Percentiles rank a stretch among this genome's conserved stretches.
Evolutionary conservation across 495 filamentous ascomycete genomes (phyloP).

Genomic region (Parachaetomium inaequale): DNA sequence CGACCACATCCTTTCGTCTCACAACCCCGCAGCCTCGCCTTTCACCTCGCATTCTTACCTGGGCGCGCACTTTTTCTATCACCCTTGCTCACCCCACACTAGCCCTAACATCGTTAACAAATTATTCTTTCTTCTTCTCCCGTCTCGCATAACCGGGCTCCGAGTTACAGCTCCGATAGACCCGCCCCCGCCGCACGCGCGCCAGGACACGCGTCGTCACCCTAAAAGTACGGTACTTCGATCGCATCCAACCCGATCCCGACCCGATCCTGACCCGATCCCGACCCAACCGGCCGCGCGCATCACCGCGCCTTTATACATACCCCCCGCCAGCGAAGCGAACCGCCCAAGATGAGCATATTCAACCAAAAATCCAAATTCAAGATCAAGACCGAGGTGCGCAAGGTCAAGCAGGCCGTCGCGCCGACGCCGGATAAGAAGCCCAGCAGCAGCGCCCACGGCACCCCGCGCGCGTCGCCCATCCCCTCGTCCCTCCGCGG

Average conservation of each 20-base stretch:
- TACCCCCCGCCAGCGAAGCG: neutral
- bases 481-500: conserved; percentile 4
- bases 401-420: conserved; percentile 30
- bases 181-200: too few species aligned
- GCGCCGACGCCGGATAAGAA: conserved; percentile 20
- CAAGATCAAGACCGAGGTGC: conserved; percentile 33
- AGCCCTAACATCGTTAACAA: neutral
- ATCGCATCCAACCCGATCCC: too few species aligned
- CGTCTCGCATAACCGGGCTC: too few species aligned
- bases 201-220: too few species aligned
- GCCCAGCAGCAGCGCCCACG: conserved; percentile 2
- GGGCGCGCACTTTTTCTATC: neutral
- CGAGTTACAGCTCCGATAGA: too few species aligned
- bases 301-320: too few species aligned
- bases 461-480: conserved; percentile 15
- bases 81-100: neutral
- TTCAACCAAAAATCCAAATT: conserved; percentile 41
- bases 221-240: too few species aligned
- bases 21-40: conserved; percentile 5
- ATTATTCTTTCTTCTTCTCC: neutral
- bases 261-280: too few species aligned
- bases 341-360: conserved; percentile 29
- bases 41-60: neutral
- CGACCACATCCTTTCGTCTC: neutral
- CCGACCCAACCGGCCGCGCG: too few species aligned